Evolutionary conservation across 179 eudicot genomes (phyloP), one percentile per base, ranked within the genome.

Genomic region (Carnegiea gigantea): DNA sequence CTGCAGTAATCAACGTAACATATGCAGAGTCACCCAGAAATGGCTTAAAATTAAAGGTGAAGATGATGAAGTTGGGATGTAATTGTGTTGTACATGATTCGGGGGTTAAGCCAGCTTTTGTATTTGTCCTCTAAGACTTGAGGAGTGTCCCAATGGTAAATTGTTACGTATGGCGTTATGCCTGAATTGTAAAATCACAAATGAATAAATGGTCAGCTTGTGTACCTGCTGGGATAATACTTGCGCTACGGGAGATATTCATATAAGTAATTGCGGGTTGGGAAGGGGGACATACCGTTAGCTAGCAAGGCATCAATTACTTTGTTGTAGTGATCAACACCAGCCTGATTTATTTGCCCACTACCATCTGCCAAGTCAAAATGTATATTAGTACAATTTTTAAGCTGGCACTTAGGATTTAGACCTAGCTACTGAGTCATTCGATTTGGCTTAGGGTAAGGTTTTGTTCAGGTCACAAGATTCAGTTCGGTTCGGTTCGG

Each of bases 91-190:
- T 93, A 95, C 98, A 95, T 89, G 81, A 88, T 91, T 76, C 89
- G 90, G 18, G 92, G 86, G 84, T 86, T 86, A 21, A 95, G 89
- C 98, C 98, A 95, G 79, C 98, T 93, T 5, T 85, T 80, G 82
- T 95, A 93, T 82, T 67, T 84, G 85, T 93, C 97, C 76, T 90
- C 87, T 70, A 95, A 85, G 68, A 88, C 87, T 84, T 84, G 93
- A 67, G 98, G 98, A 20, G 93, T 90, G 78, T 95, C 98, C 93
- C 95, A 95, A 82, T 95, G 98, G 80, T 87, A 93, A 40, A 95
- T 80, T 48, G 97, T 90, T 44, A 92, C 98, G 79, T 91, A 95
- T 76, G 98, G 98, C 73, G 33, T 21, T 33, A 70, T 90, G 77
- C 98, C 99, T 70, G 73, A 2, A 68, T 40, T 7, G 44, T 7